Evolutionary conservation across 495 filamentous ascomycete genomes (phyloP).

Genomic region (Xylaria flabelliformis): DNA sequence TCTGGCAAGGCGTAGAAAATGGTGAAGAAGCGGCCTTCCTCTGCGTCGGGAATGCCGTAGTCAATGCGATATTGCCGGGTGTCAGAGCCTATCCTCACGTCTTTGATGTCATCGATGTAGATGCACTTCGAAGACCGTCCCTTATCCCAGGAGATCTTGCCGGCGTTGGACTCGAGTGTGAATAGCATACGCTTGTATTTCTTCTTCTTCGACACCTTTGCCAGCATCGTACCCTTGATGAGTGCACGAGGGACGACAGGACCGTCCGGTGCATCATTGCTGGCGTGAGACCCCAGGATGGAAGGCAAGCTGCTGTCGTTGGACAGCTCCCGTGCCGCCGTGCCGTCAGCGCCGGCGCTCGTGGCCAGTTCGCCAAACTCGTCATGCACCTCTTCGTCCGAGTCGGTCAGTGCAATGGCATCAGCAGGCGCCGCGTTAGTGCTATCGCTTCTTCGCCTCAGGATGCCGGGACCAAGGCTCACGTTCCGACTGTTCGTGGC

Average conservation of each 20-base stretch:
- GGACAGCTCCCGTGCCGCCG: constrained; percentile 37
- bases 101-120: constrained; percentile 92
- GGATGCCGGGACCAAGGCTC: constrained; percentile 85
- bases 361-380: constrained; percentile 40
- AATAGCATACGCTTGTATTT: constrained; percentile 76
- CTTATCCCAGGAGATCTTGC: constrained; percentile 86
- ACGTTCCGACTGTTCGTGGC: constrained; percentile 77
- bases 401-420: constrained; percentile 63
- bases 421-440: constrained; percentile 65
- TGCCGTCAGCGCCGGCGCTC: constrained; percentile 41
- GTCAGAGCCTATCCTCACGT: constrained; percentile 84
- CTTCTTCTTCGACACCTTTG: constrained; percentile 82
- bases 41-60: constrained; percentile 66
- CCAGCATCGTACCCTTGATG: constrained; percentile 75
- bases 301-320: constrained; percentile 49
- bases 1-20: constrained; percentile 82
- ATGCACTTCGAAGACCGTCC: constrained; percentile 79
- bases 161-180: constrained; percentile 77
- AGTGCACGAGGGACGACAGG: constrained; percentile 74
- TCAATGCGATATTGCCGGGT: constrained; percentile 89
- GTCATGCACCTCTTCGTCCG: constrained; percentile 66
- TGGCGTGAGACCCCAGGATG: constrained; percentile 42
- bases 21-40: constrained; percentile 80
- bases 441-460: constrained; percentile 87
- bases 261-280: constrained; percentile 54